phyloP scores from a whole-genome alignment of 106 monocot genomes.

The Acorus calamus region DNA sequence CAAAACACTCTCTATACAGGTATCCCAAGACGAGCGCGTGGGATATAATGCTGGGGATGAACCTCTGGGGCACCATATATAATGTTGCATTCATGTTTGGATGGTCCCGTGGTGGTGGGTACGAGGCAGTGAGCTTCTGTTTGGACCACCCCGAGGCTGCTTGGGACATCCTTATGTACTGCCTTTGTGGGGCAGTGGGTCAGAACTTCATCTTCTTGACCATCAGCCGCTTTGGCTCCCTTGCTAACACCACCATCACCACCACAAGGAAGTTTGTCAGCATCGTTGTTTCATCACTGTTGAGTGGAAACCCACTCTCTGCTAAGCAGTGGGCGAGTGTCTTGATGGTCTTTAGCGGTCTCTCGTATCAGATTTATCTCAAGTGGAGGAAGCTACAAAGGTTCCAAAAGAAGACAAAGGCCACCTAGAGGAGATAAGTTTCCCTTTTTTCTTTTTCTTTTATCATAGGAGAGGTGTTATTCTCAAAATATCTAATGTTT shows the following conservation, averaged over 20 bases:
- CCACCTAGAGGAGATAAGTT: too few species aligned
- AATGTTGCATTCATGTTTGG: slow-evolving; percentile 76
- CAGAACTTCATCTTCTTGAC: slow-evolving; percentile 94
- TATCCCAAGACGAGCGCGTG: slow-evolving; percentile 87
- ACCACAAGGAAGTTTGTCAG: slow-evolving; percentile 94
- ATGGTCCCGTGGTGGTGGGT: slow-evolving; percentile 60
- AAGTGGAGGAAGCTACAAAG: slow-evolving; percentile 54
- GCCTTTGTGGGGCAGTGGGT: slow-evolving; percentile 86
- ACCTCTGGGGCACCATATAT: slow-evolving; percentile 90
- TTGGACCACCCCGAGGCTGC: slow-evolving; percentile 82
- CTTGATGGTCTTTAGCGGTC: slow-evolving; percentile 79
- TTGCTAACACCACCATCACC: slow-evolving; percentile 93
- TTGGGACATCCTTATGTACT: slow-evolving; percentile 84
- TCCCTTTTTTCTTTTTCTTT: too few species aligned
- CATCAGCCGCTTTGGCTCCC: slow-evolving; percentile 71
- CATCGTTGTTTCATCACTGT: slow-evolving; percentile 79
- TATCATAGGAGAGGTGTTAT: too few species aligned
- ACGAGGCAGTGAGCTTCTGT: slow-evolving; percentile 67
- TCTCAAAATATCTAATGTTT: too few species aligned
- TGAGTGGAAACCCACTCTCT: slow-evolving; percentile 85
- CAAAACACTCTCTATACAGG: slow-evolving; percentile 17
- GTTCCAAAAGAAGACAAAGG: too few species aligned
- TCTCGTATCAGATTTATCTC: slow-evolving; percentile 76
- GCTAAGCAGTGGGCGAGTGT: slow-evolving; percentile 84
- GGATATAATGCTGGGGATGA: slow-evolving; percentile 99